Base-by-base conservation (phyloP, 1,139 yeast species). In the Zhuliangozyma parablackwelliae region DNA sequence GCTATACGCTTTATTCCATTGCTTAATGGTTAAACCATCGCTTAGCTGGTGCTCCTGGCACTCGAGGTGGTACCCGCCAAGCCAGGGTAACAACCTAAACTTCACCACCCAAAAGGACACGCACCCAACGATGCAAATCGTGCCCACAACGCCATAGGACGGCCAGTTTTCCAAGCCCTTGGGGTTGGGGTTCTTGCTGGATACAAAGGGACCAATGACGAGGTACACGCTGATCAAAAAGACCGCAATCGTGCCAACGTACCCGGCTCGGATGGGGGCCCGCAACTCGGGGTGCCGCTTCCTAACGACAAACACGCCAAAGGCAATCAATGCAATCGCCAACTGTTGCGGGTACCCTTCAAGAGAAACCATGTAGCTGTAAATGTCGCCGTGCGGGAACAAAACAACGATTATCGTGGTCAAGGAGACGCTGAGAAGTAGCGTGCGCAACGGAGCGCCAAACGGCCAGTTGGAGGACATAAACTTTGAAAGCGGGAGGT, bases 321-420 rank as follows among this genome's bases (percentile, higher is more conserved):
- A 37, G 0, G 81, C 77, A 5, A 70, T 65, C 8, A 76, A 59
- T 0, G 69, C 59, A 21, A 75, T 56, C 41, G 77, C 74, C 5
- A 78, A 46, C 46, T 75, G 80, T 28, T 61, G 65, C 13, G 92
- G 90, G 50, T 83, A 84, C 2, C 90, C 82, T 52, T 83, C 86
- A 50, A 84, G 63, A 45, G 86, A 80, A 48, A 84, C 67, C 49
- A 86, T 78, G 51, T 84, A 83, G 50, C 81, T 80, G 63, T 84
- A 86, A 27, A 89, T 82, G 51, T 84, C 92, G 16, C 89, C 90
- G 24, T 81, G 77, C 8, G 92, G 90, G 25, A 87, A 81, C 2
- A 80, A 75, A 2, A 78, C 49, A 40, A 84, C 65, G n/a, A 84
- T 53, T 3, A 54, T 12, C 0, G 68, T 59, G 2, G 72, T 57